Conservation (phyloP, 2,329 filamentous ascomycete genomes). For the Pseudogymnoascus sp. region DNA sequence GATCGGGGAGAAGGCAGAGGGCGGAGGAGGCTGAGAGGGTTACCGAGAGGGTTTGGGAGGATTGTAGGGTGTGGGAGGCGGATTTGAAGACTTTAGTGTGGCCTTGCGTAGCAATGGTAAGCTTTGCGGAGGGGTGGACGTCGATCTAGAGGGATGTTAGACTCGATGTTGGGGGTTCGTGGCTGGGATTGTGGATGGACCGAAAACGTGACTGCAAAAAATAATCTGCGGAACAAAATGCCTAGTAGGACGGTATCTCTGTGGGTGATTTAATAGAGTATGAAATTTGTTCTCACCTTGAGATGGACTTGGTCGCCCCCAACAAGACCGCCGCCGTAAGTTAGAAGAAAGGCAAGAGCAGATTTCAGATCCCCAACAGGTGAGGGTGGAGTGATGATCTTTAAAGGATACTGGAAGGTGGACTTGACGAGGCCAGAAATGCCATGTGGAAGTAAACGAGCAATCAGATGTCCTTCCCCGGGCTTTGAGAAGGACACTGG, state of each 20-base stretch:
- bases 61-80: conserved; percentile 44
- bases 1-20: conserved; percentile 73
- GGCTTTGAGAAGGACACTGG: conserved; percentile 63
- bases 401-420: conserved; percentile 88
- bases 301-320: conserved; percentile 78
- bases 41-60: conserved; percentile 49
- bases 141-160: conserved; percentile 39
- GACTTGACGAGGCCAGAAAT: conserved; percentile 66
- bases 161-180: background rate
- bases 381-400: conserved; percentile 71
- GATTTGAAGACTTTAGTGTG: conserved; percentile 96
- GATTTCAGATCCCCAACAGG: conserved; percentile 57
- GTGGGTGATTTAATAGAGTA: background rate
- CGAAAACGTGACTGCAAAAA: background rate
- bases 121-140: conserved; percentile 55
- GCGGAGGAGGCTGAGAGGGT: conserved; percentile 43
- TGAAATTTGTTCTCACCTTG: conserved; percentile 17
- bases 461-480: conserved; percentile 71
- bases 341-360: conserved; percentile 79
- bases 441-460: conserved; percentile 62
- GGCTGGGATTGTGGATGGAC: background rate
- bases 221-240: background rate
- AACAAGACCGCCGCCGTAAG: conserved; percentile 89
- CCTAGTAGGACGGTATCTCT: too few relatives aligned
- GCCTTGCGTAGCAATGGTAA: conserved; percentile 64